These are phyloP conservation scores for Candida ficus DNA, from an alignment of 805 yeast species.

Conservation along the genomic window DNA sequence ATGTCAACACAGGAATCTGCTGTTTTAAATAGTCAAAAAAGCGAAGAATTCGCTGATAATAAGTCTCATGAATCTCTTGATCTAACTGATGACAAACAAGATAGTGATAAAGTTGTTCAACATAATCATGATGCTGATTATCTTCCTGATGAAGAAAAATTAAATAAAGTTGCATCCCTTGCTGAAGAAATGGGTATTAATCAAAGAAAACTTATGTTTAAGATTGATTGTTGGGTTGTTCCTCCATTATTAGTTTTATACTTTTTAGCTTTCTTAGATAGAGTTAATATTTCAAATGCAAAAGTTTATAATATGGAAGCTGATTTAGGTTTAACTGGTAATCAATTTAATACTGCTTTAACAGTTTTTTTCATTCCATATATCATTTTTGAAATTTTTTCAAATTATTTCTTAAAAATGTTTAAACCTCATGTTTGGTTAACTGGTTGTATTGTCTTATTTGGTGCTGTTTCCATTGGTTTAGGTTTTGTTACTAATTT, in stretches of 20 bases:
- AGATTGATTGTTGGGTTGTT: conserved; percentile 62
- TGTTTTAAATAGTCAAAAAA: too few species aligned
- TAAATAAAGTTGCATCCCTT: conserved; percentile 25
- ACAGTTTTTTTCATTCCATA: conserved; percentile 47
- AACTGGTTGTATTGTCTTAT: conserved; percentile 28
- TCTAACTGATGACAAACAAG: too few species aligned
- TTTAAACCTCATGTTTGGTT: conserved; percentile 36
- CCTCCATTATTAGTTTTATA: conserved; percentile 75
- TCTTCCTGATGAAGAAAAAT: conserved; percentile 17
- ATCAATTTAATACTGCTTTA: conserved; percentile 39
- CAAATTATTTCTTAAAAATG: conserved; percentile 34
- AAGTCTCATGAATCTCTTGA: too few species aligned
- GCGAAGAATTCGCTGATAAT: too few species aligned
- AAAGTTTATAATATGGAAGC: conserved; percentile 61
- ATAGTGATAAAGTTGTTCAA: too few species aligned
- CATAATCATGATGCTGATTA: conserved; percentile 9
- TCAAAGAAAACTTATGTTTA: conserved; percentile 52
- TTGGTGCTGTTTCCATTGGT: conserved; percentile 39
- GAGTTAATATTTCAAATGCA: conserved; percentile 82
- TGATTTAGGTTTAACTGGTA: conserved; percentile 44
- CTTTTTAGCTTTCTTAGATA: conserved; percentile 70
- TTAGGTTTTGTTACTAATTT: conserved; percentile 39
- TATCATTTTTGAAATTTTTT: conserved; percentile 32
- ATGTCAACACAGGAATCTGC: too few species aligned
- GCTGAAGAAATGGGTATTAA: conserved; percentile 46